phyloP scores from a whole-genome alignment of 1,284 basidiomycete genomes.

The Phylloboletellus chloephorus region DNA sequence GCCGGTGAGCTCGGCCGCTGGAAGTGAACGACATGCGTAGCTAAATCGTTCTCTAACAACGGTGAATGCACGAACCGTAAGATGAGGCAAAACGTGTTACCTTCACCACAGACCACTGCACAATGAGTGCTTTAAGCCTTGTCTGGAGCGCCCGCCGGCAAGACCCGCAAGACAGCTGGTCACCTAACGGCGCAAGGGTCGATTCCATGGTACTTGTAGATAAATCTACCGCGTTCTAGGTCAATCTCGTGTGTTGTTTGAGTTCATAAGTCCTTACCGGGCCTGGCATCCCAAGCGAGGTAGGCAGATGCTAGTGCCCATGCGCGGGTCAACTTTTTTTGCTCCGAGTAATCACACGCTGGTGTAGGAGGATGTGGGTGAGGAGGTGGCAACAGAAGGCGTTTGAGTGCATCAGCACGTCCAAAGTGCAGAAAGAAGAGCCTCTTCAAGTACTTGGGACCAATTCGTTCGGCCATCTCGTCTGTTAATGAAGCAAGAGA shows the following conservation, averaged over 20 bases:
- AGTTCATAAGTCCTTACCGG: slow-evolving; percentile 38
- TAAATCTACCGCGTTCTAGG: slow-evolving; percentile 38
- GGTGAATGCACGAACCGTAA: slow-evolving; percentile 11
- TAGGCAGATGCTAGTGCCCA: slow-evolving; percentile 66
- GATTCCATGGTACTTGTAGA: slow-evolving; percentile 58
- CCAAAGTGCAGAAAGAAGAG: slow-evolving; percentile 42
- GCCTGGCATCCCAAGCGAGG: slow-evolving; percentile 63
- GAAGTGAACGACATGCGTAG: neutral
- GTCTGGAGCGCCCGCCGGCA: slow-evolving; percentile 58
- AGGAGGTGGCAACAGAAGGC: slow-evolving; percentile 57
- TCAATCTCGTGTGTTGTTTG: slow-evolving; percentile 10
- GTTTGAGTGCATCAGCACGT: slow-evolving; percentile 46
- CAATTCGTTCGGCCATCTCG: slow-evolving; percentile 54
- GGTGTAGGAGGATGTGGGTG: slow-evolving; percentile 55
- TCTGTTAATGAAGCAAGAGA: slow-evolving; percentile 53
- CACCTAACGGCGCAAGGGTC: slow-evolving; percentile 51
- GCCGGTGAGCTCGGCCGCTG: neutral
- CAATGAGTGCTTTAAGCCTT: slow-evolving; percentile 60
- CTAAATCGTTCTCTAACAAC: slow-evolving; percentile 31
- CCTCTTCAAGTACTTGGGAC: slow-evolving; percentile 42
- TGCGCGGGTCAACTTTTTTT: slow-evolving; percentile 57
- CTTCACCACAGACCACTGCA: slow-evolving; percentile 76
- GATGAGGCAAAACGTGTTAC: slow-evolving; percentile 32
- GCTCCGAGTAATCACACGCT: slow-evolving; percentile 53
- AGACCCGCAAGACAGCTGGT: slow-evolving; percentile 54